Evolutionary conservation across 352 stramenopile genomes (phyloP).

Genomic region (Phytophthora cactorum): DNA sequence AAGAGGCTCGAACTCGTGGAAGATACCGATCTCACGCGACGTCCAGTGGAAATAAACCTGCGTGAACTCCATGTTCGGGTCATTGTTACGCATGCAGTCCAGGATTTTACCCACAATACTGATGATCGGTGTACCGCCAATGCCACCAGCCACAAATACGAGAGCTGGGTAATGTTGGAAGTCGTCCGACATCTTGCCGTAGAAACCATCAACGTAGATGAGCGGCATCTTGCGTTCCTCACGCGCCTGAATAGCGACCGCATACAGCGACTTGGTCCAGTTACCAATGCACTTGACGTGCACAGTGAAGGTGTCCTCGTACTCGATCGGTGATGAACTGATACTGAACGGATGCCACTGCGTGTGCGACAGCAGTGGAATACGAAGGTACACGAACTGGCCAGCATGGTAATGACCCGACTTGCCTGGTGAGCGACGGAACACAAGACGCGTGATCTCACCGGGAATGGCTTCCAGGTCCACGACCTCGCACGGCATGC

Average conservation of each 20-base stretch:
- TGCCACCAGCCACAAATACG: conserved; percentile 83
- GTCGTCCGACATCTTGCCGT: conserved; percentile 85
- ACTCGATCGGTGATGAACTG: conserved; percentile 84
- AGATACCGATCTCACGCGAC: conserved; percentile 82
- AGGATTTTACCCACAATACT: conserved; percentile 89
- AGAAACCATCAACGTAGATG: conserved; percentile 85
- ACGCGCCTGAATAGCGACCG: conserved; percentile 73
- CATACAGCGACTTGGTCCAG: conserved; percentile 81
- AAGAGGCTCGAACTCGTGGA: conserved; percentile 86
- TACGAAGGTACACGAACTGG: conserved; percentile 81
- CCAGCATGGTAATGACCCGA: conserved; percentile 83
- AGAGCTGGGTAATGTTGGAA: conserved; percentile 85
- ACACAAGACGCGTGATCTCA: conserved; percentile 84
- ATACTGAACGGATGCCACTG: conserved; percentile 91
- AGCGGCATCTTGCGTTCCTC: conserved; percentile 83
- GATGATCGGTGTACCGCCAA: conserved; percentile 90
- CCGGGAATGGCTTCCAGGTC: conserved; percentile 84
- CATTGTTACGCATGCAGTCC: conserved; percentile 80
- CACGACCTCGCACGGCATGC: conserved; percentile 77
- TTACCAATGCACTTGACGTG: conserved; percentile 82
- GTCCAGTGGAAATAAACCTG: conserved; percentile 89
- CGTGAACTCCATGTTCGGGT: conserved; percentile 70
- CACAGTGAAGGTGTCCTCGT: conserved; percentile 86
- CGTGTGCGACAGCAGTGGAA: conserved; percentile 71
- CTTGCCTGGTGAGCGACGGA: conserved; percentile 75